Evolutionary conservation across 768 basidiomycete genomes (phyloP).

Genomic region (Amanita rimosa): DNA sequence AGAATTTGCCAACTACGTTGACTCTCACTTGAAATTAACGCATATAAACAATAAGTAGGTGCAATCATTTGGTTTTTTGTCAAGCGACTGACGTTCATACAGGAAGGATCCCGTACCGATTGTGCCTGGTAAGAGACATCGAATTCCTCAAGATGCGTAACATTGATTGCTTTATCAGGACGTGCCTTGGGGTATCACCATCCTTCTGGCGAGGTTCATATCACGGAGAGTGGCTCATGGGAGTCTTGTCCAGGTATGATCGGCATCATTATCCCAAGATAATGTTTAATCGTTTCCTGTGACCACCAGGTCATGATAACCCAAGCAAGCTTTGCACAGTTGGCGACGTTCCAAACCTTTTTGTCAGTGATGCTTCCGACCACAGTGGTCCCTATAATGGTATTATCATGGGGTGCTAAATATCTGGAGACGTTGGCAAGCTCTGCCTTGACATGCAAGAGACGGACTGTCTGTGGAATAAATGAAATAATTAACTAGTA

Average conservation of each 20-base stretch:
- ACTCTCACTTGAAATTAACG: slow-evolving; percentile 33
- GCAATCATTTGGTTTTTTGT: too few relatives aligned
- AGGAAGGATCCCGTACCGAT: slow-evolving; percentile 31
- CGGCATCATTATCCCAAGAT: slow-evolving; percentile 50
- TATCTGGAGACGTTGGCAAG: too few relatives aligned
- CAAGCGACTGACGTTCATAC: background rate
- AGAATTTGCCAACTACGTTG: slow-evolving; percentile 51
- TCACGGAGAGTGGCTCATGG: slow-evolving; percentile 39
- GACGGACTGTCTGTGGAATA: too few relatives aligned
- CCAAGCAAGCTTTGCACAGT: slow-evolving; percentile 35
- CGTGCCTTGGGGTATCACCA: slow-evolving; percentile 32
- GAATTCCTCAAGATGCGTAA: background rate
- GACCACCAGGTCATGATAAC: slow-evolving; percentile 47
- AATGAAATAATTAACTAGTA: too few relatives aligned
- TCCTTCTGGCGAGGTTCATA: slow-evolving; percentile 39
- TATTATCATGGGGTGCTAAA: background rate
- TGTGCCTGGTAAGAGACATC: slow-evolving; percentile 21
- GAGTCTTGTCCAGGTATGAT: slow-evolving; percentile 38
- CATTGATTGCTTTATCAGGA: slow-evolving; percentile 13
- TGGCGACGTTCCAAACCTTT: slow-evolving; percentile 42
- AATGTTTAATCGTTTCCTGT: background rate
- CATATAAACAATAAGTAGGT: slow-evolving; percentile 49
- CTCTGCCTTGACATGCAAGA: too few relatives aligned
- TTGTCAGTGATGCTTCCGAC: slow-evolving; percentile 28
- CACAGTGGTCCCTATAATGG: slow-evolving; percentile 30